Base-by-base conservation (phyloP, 495 filamentous ascomycete species). In the Gamarada debralockiae region DNA sequence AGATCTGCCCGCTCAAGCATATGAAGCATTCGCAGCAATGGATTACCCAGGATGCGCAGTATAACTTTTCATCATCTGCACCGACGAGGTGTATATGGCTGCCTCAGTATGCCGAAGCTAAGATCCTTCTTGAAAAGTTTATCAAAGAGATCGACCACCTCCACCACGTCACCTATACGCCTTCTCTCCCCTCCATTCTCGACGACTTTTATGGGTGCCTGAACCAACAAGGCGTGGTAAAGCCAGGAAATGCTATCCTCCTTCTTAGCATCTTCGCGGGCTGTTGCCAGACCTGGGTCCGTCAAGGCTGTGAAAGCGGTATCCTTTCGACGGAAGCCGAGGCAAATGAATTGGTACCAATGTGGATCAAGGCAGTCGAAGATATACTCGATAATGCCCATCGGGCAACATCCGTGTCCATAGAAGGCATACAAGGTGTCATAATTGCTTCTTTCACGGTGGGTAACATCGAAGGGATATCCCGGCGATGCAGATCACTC, bases 401-500 rank as follows among this genome's bases (percentile, higher is more conserved):
- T 25, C 59, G 51, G 4, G 55, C 61, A 20, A 52, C 56, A 5
- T 23, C 50, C 1, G 51, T 62, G 4, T 70, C 67, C 0, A 49
- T 79, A 6, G 75, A 77, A 56, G 67, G 62, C 45, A 55, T 75
- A 3, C 75, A 79, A 57, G 73, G 70, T 0, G 63, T 67, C 6
- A 53, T 72, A 1, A 69, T 79, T 22, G 6, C 69, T 0, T 53
- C 60, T 13, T 75, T 73, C 48, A 52, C 73, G 17, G 41, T 73
- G 0, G 62, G 50, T 17, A 72, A 72, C 31, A 39, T 70, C 3
- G 73, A 75, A 22, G 73, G 73, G 3, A 63, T 71, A 29, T 66
- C 70, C 13, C 44, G 57, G 6, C 65, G 69, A 20, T 69, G 62
- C 50, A 58, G 67, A 13, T 53, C 53, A n/a, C 44, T 76, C 7